Base-by-base conservation (phyloP, 306 rosid genomes). In the Sicyos edulis region DNA sequence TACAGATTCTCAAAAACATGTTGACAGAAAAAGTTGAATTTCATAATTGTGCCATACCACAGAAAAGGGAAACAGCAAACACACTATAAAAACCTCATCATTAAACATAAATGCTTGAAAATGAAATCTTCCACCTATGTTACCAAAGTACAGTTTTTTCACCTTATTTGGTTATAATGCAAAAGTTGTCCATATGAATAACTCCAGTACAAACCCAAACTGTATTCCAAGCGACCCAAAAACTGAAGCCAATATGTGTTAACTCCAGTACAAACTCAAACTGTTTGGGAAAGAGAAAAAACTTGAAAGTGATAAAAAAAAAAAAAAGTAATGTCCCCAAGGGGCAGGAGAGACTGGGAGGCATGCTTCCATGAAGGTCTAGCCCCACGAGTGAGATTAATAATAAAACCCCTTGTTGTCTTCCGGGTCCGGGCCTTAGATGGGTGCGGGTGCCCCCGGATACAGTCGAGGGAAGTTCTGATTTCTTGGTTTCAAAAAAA, bases 201-300 rank as follows among this genome's bases (percentile, higher is more conserved):
- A 65, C 34, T 66, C 71, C 54, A 44, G 71, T 45, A 19, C 5
- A 65, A 17, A 44, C 26, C 54, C 34, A 42, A 20, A 66, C 71
- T 20, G 54, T 65, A 65, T 42, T 63, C 69, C 54, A 64, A 64
- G 67, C 67, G 2, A 32, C 37, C 37, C 37, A 32, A 32, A 32
- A 32, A 32, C 37, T 32, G 37, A 5, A 32, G 54, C 19, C 34
- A 66, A 42, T 66, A 11, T n/a, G 6, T 44, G 20, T n/a, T 32
- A 9, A 65, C 34, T 66, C 71, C 71, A 44, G 71, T 45, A 19
- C 5, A 65, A 17, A 44, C 26, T 34, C 17, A 19, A 20, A 66
- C 44, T 37, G 44, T 37, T 37, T 5, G 44, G 44, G 70, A 63
- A 64, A 64, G 70, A 64, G 22, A 26, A 64, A 64, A 63, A 64